Percentiles rank a stretch among this genome's conserved stretches.
Conservation (phyloP, 345 rosid species). For the Eucalyptus decipiens region DNA sequence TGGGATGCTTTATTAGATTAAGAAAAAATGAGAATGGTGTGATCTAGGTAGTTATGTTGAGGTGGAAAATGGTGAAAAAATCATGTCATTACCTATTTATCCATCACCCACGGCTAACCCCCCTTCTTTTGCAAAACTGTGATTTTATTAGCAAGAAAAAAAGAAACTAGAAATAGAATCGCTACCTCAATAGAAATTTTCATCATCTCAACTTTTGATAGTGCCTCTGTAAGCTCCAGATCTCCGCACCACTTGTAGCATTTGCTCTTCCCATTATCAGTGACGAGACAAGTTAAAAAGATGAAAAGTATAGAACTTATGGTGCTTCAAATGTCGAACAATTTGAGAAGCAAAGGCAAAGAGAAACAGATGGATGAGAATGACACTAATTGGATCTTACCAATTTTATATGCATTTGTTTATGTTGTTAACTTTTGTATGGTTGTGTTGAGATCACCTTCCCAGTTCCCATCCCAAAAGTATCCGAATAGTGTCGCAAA, state of each 20-base stretch:
- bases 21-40: no score
- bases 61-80: no score
- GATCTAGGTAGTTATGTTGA: no score
- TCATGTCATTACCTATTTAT: no score
- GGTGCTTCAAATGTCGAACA: background rate
- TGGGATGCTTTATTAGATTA: no score
- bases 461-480: rapidly evolving
- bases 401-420: background rate
- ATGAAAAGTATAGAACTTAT: background rate
- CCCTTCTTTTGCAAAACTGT: background rate
- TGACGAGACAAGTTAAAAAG: background rate
- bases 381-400: background rate
- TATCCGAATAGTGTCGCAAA: background rate
- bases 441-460: background rate
- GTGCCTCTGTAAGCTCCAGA: background rate
- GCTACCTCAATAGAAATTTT: background rate
- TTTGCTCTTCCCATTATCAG: rapidly evolving
- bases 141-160: background rate
- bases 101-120: rapidly evolving
- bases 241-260: background rate
- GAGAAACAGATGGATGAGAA: background rate
- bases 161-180: background rate
- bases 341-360: background rate
- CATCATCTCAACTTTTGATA: background rate
- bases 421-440: background rate